Conservation (phyloP, 352 stramenopile genomes). For the Plasmopara viticola region DNA sequence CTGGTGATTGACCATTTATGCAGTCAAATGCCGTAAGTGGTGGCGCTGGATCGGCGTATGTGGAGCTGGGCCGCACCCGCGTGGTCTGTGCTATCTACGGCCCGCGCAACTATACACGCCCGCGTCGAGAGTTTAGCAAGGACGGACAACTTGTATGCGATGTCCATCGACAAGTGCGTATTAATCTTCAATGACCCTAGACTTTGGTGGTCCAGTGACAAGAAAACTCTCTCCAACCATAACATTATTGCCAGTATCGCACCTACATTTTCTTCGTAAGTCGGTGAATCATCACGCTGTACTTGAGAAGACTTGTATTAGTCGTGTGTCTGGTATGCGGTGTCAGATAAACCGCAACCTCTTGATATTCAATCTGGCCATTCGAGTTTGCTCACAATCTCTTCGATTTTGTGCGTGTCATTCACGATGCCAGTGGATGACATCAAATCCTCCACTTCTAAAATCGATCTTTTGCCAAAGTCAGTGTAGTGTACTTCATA, state of each 20-base stretch:
- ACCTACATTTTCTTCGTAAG: slow-evolving; percentile 80
- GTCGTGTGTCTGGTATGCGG: slow-evolving; percentile 42
- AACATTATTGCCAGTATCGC: not conserved
- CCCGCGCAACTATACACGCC: slow-evolving; percentile 67
- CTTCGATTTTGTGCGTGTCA: slow-evolving; percentile 50
- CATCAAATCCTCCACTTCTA: slow-evolving; percentile 35
- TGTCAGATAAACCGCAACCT: slow-evolving; percentile 73
- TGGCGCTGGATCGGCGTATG: slow-evolving; percentile 83
- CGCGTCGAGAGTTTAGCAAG: slow-evolving; percentile 77
- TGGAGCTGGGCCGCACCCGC: slow-evolving; percentile 82
- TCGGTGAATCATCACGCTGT: slow-evolving; percentile 63
- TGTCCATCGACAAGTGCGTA: slow-evolving; percentile 75
- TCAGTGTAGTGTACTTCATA: slow-evolving; percentile 46
- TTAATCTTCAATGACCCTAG: slow-evolving; percentile 68
- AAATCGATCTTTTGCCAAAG: too few species aligned
- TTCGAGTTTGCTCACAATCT: slow-evolving; percentile 60
- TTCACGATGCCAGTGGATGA: slow-evolving; percentile 74
- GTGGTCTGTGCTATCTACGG: slow-evolving; percentile 87
- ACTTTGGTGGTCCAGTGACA: slow-evolving; percentile 46
- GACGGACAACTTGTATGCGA: slow-evolving; percentile 83
- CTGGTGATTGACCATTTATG: slow-evolving; percentile 80
- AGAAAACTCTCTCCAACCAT: not conserved
- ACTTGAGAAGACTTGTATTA: slow-evolving; percentile 36
- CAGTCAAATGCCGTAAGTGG: slow-evolving; percentile 74
- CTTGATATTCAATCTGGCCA: slow-evolving; percentile 68